Conservation (phyloP, 2,329 filamentous ascomycete species). For the Akanthomyces lecanii region DNA sequence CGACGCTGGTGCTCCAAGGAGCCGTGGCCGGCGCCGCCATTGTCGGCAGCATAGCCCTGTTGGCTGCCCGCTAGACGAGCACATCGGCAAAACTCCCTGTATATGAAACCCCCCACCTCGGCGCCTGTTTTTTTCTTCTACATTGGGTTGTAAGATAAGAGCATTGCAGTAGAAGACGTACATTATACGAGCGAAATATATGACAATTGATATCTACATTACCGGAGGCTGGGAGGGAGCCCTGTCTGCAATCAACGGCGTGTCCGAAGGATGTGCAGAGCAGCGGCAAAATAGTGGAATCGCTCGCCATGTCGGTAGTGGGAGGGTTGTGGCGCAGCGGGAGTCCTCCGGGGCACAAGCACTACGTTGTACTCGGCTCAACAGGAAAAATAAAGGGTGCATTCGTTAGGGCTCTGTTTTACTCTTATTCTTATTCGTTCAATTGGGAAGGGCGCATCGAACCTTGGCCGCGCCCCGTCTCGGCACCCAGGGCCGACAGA, state of each 20-base stretch:
- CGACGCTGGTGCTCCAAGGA: slow-evolving; percentile 64
- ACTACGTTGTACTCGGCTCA: not conserved
- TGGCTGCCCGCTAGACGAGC: slow-evolving; percentile 35
- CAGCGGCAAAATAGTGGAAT: slow-evolving; percentile 1
- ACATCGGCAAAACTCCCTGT: not conserved
- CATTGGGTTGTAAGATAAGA: slow-evolving; percentile 9
- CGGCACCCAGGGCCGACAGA: not conserved
- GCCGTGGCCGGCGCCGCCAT: slow-evolving; percentile 61
- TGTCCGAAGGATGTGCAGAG: not conserved
- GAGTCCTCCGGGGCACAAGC: not conserved
- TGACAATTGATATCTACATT: not conserved
- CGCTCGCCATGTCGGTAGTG: not conserved
- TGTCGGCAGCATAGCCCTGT: slow-evolving; percentile 49
- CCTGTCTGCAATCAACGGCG: not conserved
- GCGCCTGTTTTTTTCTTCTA: not conserved
- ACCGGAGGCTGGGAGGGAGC: not conserved
- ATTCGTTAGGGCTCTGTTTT: not conserved
- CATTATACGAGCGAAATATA: slow-evolving; percentile 7
- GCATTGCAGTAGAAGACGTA: slow-evolving; percentile 2
- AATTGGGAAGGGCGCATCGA: not conserved
- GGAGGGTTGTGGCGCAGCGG: slow-evolving; percentile 3
- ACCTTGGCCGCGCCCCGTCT: not conserved
- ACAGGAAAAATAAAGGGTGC: not conserved
- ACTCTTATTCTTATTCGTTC: not conserved
- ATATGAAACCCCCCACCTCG: not conserved